phyloP scores from a whole-genome alignment of 768 basidiomycete species.

The Termitomyces sp. region DNA sequence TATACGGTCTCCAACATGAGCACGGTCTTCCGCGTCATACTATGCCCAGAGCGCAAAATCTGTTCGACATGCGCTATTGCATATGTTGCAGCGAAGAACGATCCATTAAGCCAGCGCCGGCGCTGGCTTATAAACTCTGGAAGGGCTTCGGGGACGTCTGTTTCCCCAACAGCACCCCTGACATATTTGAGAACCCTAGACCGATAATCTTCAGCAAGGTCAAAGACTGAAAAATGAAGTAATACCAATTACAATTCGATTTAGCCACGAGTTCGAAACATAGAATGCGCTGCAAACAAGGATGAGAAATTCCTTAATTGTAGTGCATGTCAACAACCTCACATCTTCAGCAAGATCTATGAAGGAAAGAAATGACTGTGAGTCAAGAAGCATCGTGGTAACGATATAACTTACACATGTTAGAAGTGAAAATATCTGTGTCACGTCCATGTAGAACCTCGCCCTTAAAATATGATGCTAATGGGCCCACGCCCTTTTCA shows the following conservation, averaged over 20 bases:
- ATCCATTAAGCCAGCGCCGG: slow-evolving; percentile 86
- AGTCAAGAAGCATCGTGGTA: not conserved
- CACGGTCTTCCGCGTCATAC: slow-evolving; percentile 61
- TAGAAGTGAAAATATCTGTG: slow-evolving; percentile 91
- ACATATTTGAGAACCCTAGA: slow-evolving; percentile 94
- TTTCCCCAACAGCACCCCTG: slow-evolving; percentile 87
- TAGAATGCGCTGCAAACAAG: slow-evolving; percentile 59
- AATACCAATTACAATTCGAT: slow-evolving; percentile 71
- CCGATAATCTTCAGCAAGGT: slow-evolving; percentile 5
- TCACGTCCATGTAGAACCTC: slow-evolving; percentile 81
- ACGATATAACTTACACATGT: slow-evolving; percentile 72
- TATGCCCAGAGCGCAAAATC: slow-evolving; percentile 79
- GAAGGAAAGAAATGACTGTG: slow-evolving; percentile 1
- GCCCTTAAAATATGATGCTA: slow-evolving; percentile 97
- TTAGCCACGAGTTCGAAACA: slow-evolving; percentile 81
- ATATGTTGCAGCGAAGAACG: slow-evolving; percentile 93
- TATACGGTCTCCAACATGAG: slow-evolving; percentile 82
- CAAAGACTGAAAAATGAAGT: not conserved
- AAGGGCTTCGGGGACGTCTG: slow-evolving; percentile 89
- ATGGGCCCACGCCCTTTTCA: slow-evolving; percentile 72
- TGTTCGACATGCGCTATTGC: slow-evolving; percentile 85
- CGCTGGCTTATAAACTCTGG: slow-evolving; percentile 94
- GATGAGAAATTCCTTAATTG: slow-evolving; percentile 14
- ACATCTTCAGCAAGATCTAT: slow-evolving; percentile 89
- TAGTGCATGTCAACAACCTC: slow-evolving; percentile 16